Percentiles rank a stretch among this genome's conserved stretches.
Evolutionary conservation across 805 yeast species (phyloP).

Genomic region (Saturnispora quitensis): DNA sequence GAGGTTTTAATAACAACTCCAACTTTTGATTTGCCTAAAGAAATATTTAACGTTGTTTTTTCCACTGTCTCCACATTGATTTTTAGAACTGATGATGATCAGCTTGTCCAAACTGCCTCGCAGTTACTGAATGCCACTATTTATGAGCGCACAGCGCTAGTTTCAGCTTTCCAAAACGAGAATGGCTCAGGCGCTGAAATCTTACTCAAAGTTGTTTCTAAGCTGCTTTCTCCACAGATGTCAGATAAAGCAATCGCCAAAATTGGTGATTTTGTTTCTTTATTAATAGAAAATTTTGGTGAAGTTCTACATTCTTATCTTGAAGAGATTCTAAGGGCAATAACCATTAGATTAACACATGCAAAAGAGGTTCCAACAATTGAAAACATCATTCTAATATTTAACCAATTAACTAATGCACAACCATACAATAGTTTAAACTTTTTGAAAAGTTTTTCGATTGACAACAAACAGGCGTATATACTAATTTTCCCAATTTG

Average conservation of each 20-base stretch:
- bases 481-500: conserved; percentile 62
- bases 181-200: conserved; percentile 42
- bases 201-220: conserved; percentile 56
- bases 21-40: conserved; percentile 15
- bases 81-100: conserved; percentile 54
- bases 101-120: conserved; percentile 66
- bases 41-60: conserved; percentile 34
- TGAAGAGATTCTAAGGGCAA: conserved; percentile 60
- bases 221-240: conserved; percentile 59
- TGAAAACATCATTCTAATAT: conserved; percentile 68
- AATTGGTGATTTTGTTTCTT: conserved; percentile 44
- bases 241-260: conserved; percentile 78
- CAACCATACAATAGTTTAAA: conserved; percentile 58
- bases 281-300: conserved; percentile 28
- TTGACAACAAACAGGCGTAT: conserved; percentile 35
- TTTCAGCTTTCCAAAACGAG: conserved; percentile 3
- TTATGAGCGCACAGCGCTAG: conserved; percentile 23
- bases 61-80: conserved; percentile 35
- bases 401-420: conserved; percentile 57
- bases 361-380: conserved; percentile 66
- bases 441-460: conserved; percentile 39
- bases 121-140: conserved; percentile 62
- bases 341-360: conserved; percentile 52
- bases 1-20: conserved; percentile 36
- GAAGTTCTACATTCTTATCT: conserved; percentile 33